Evolutionary conservation across 768 basidiomycete genomes (phyloP), one percentile per base, ranked within the genome.

Genomic region (Lentinula raphanica): DNA sequence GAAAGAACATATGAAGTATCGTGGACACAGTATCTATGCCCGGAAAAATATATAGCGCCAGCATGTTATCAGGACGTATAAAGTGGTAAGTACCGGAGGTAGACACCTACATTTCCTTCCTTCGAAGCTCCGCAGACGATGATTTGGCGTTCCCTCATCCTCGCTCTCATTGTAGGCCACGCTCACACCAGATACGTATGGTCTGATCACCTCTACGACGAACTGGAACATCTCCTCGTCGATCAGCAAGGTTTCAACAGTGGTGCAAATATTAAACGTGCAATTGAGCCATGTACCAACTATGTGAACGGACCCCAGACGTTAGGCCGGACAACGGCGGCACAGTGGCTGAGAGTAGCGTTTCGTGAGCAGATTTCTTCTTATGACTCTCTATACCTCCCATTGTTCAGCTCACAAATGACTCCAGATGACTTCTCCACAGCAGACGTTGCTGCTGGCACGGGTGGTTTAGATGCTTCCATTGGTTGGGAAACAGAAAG

Each of bases 401-500:
- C 36, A 54, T n/a, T n/a, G 29, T 7, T 35, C 15, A 31, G 21
- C 13, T 28, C 8, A 38, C 31, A 8, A 23, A 7, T 44, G 29
- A 11, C 36, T 28, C 9, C 13, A 64, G 63, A 66, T 51, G 66
- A 68, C 51, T 62, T 66, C 49, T 62, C 62, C 5, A 66, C 66
- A 7, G 62, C 59, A 8, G 58, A 67, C 49, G 60, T 66, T 21
- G 15, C 49, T 23, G 55, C 56, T 7, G 67, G 67, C 12, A 64
- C 62, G 5, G 66, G 67, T 19, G 67, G 67, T 5, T 39, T 67
- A 15, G 67, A 67, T 50, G 67, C 66, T 3, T 62, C 60, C 2
- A 65, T 66, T 21, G 59, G 61, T n/a, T 67, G 64, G 38, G 67
- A 68, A 55, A 63, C 62, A 11, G 57, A 63, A 6, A 59, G 60